Evolutionary conservation across 1,284 basidiomycete species (phyloP).

Genomic region (Ustilago bromivora): DNA sequence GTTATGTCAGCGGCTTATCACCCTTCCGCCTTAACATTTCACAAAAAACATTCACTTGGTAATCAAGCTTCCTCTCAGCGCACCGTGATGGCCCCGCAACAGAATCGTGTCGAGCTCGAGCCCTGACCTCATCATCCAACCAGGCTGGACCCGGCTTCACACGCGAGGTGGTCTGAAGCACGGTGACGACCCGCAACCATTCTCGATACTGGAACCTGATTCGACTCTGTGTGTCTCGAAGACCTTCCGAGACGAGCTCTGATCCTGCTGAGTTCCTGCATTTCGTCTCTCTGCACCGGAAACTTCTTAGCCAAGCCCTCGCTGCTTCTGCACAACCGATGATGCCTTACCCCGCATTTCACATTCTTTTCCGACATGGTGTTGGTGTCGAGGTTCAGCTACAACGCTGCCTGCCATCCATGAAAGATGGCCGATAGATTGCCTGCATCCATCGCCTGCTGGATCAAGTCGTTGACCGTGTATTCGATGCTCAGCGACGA

Average conservation of each 20-base stretch:
- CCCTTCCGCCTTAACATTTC: neutral
- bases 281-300: neutral
- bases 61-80: neutral
- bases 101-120: neutral
- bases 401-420: conserved; percentile 59
- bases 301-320: conserved; percentile 12
- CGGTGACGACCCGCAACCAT: neutral
- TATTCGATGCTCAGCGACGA: conserved; percentile 88
- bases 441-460: conserved; percentile 82
- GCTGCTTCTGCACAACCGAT: neutral
- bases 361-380: neutral
- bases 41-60: neutral
- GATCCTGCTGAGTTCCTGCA: neutral
- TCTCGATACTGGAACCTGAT: neutral
- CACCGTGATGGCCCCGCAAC: neutral
- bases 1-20: conserved; percentile 1
- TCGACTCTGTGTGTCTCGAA: neutral
- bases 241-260: conserved; percentile 5
- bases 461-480: conserved; percentile 91
- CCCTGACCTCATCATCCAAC: neutral
- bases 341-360: conserved; percentile 3
- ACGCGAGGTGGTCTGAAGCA: neutral
- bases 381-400: no score
- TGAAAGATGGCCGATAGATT: conserved; percentile 83
- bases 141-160: no score